Evolutionary conservation across 2,329 filamentous ascomycete species (phyloP).

Genomic region (Sarocladium kiliense): DNA sequence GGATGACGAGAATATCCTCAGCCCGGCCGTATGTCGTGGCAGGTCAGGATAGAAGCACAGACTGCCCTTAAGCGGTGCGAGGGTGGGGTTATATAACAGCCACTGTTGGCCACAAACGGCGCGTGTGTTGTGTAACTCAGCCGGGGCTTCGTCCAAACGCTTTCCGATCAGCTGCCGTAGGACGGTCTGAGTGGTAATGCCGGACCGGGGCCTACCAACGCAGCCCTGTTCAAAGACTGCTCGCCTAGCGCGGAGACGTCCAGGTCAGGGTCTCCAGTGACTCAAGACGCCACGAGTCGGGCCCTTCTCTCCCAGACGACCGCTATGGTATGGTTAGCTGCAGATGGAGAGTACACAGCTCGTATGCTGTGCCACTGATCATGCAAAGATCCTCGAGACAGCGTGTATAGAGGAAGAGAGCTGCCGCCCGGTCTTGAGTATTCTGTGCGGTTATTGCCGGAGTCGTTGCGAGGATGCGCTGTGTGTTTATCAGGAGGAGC

Average conservation of each 20-base stretch:
- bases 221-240: background rate
- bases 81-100: conserved; percentile 10
- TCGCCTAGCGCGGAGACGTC: background rate
- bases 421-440: too few relatives aligned
- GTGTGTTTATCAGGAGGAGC: too few relatives aligned
- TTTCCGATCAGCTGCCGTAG: background rate
- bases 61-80: background rate
- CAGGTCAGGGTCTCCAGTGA: background rate
- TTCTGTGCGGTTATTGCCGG: too few relatives aligned
- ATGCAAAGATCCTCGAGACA: background rate
- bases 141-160: background rate
- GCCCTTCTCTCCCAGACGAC: background rate
- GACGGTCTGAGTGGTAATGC: background rate
- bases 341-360: background rate
- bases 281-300: background rate
- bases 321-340: background rate
- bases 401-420: too few relatives aligned
- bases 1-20: background rate
- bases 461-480: too few relatives aligned
- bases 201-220: background rate
- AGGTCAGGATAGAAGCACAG: conserved; percentile 3
- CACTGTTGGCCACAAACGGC: background rate
- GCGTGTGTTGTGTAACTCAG: conserved; percentile 4
- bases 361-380: background rate
- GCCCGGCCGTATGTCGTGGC: background rate